phyloP scores from a whole-genome alignment of 768 basidiomycete genomes.

The Aureoboletus auriporus region DNA sequence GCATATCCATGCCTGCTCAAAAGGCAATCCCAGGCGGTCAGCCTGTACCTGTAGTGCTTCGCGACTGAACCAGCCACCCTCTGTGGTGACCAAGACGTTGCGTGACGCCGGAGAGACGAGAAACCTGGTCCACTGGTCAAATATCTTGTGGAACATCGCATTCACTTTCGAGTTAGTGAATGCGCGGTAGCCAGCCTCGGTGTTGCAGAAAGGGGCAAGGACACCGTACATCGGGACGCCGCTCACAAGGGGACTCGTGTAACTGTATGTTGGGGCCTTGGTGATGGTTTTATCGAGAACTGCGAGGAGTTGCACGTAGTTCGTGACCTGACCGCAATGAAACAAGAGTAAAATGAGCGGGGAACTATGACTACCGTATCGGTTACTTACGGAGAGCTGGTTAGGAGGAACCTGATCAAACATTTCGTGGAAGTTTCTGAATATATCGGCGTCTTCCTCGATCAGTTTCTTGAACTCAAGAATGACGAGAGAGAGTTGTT shows the following conservation, averaged over 20 bases:
- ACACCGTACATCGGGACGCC: slow-evolving; percentile 20
- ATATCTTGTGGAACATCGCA: slow-evolving; percentile 40
- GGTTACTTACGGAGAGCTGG: slow-evolving; percentile 7
- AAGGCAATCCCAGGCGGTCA: slow-evolving; percentile 19
- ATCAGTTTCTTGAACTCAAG: slow-evolving; percentile 23
- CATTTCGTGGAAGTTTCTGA: slow-evolving; percentile 23
- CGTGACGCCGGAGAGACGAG: slow-evolving; percentile 42
- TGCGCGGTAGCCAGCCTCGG: slow-evolving; percentile 17
- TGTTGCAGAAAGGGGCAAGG: slow-evolving; percentile 22
- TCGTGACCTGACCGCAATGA: slow-evolving; percentile 1
- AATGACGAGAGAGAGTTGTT: slow-evolving; percentile 9
- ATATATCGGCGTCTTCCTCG: slow-evolving; percentile 17
- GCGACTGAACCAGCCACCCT: slow-evolving; percentile 48
- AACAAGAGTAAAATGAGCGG: not conserved
- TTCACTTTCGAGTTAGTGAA: slow-evolving; percentile 42
- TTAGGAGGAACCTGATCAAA: slow-evolving; percentile 15
- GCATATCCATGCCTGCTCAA: slow-evolving; percentile 38
- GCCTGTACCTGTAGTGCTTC: slow-evolving; percentile 22
- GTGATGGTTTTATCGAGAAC: slow-evolving; percentile 14
- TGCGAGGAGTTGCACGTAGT: slow-evolving; percentile 26
- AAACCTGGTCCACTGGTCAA: slow-evolving; percentile 47
- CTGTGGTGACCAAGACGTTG: slow-evolving; percentile 34
- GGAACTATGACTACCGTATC: not conserved
- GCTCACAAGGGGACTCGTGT: slow-evolving; percentile 21
- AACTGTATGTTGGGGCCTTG: slow-evolving; percentile 13